Conservation (phyloP, 441 rosid genomes). For the Pelargonium cotyledonis region DNA sequence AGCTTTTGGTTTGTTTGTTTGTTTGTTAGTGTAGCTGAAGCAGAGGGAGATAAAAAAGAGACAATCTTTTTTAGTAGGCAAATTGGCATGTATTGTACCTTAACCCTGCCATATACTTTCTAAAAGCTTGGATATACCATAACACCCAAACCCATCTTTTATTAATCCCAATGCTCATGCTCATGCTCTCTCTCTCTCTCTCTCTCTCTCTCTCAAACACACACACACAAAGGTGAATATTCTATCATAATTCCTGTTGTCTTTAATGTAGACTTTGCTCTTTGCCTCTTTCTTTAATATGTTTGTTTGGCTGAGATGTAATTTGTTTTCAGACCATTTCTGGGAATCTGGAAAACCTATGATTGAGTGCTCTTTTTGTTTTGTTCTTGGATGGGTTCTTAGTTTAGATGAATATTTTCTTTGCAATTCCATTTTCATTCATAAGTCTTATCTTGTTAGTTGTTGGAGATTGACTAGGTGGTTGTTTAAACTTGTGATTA, state of each 20-base stretch:
- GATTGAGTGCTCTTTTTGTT: neutral
- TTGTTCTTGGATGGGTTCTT: neutral
- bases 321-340: neutral
- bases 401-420: too few species aligned
- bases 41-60: constrained; percentile 30
- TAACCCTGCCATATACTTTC: constrained; percentile 49
- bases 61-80: constrained; percentile 42
- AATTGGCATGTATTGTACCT: constrained; percentile 44
- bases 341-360: neutral
- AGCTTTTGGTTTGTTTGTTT: constrained; percentile 44
- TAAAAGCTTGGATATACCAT: constrained; percentile 56
- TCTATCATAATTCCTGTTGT: neutral
- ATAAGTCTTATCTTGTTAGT: too few species aligned
- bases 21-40: constrained; percentile 26
- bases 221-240: neutral
- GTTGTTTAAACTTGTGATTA: too few species aligned
- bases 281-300: neutral
- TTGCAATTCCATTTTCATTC: too few species aligned
- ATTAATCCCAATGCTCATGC: constrained; percentile 37
- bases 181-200: constrained; percentile 4
- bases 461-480: too few species aligned
- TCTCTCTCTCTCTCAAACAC: constrained; percentile 5
- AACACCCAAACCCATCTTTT: constrained; percentile 28
- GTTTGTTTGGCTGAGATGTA: neutral
- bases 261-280: constrained; percentile 1